Base-by-base conservation (phyloP, 2,329 filamentous ascomycete genomes). In the Myriosclerotinia scirpicola region DNA sequence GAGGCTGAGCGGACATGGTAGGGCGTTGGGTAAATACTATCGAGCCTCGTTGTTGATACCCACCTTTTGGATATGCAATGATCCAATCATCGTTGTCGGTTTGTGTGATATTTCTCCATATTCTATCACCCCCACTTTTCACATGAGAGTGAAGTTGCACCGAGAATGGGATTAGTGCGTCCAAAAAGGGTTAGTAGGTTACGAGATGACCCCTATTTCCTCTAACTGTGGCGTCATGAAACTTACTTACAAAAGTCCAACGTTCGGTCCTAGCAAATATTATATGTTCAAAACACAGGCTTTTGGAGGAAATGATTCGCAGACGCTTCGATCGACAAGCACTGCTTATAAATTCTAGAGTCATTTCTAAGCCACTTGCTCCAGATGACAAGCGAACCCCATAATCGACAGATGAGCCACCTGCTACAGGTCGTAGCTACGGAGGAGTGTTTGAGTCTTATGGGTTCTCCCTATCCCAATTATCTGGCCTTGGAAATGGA, bases 41-140 rank as follows among this genome's bases (percentile, higher is more conserved):
- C 30, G 30, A 60, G 44, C 44, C 26, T 59, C 26, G 26, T 36
- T 36, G 26, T 59, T 22, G 22, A 58, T 58, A 59, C 20, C 40
- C 42, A 36, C 42, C 42, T 34, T 46, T 36, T 36, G 17, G 11
- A n/a, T 8, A 4, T n/a, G 40, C 20, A 15, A 59, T 34, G 20
- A 34, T 15, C 55, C 55, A 59, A 46, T 59, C 20, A 59, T 59
- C 40, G 42, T 59, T 22, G 26, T n/a, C 9, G 20, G 1, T n/a
- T n/a, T 42, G n/a, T 12, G 26, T 34, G 30, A 50, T 46, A 14
- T 17, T 20, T 3, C 15, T 34, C 26, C 2, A 46, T 30, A 46
- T 46, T 9, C 40, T 14, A 17, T 44, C 26, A 26, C 26, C 42
- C 26, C 42, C 40, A 48, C 56, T 48, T 48, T 46, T 59, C 42